Conservation (phyloP, 1,284 basidiomycete species). For the Trametes sp. region DNA sequence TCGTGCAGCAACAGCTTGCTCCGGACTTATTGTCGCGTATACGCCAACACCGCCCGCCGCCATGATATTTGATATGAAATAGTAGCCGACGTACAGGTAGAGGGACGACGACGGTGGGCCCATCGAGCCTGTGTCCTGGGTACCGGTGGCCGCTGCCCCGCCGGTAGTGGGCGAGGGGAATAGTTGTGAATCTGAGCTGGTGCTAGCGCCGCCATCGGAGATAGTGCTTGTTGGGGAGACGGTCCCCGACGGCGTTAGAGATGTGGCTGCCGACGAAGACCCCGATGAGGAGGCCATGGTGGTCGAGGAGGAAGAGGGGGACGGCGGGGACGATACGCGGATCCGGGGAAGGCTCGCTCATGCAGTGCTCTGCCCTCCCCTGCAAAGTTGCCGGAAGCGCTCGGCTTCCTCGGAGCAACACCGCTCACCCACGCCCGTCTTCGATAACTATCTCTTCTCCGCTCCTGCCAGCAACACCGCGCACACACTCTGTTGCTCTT, state of each 20-base stretch:
- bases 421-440: neutral
- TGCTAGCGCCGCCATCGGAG: constrained; percentile 14
- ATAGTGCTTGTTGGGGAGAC: neutral
- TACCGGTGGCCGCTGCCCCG: constrained; percentile 6
- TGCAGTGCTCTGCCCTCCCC: neutral
- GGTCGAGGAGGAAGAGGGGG: constrained; percentile 5
- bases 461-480: neutral
- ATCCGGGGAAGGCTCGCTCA: neutral
- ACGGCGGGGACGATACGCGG: neutral
- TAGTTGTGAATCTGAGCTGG: constrained; percentile 3
- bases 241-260: constrained; percentile 6
- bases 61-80: neutral
- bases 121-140: neutral
- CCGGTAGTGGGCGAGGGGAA: constrained; percentile 11
- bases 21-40: neutral
- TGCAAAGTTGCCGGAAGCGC: neutral
- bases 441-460: neutral
- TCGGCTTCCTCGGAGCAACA: constrained; percentile 2
- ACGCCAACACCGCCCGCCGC: constrained; percentile 6
- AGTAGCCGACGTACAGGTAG: constrained; percentile 43
- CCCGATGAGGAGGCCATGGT: constrained; percentile 19
- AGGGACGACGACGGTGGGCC: constrained; percentile 42
- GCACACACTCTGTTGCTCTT: neutral
- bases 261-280: constrained; percentile 16
- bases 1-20: constrained; percentile 4